Conservation (phyloP, 257 asterid genomes). For the Ophiorrhiza pumila region DNA sequence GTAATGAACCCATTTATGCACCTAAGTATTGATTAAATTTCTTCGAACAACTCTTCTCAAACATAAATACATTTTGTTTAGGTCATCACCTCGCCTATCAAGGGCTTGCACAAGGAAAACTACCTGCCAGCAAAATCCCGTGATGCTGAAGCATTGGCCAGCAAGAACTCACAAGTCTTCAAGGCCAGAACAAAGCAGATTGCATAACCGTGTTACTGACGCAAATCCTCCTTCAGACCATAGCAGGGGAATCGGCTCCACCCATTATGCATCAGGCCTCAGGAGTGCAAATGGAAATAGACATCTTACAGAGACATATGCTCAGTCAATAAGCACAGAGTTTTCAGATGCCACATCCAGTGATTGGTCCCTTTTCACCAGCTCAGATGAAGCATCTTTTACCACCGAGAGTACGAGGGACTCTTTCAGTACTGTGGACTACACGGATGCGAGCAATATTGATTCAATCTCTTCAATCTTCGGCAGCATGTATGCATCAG, state of each 20-base stretch:
- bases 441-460: constrained; percentile 31
- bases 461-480: constrained; percentile 54
- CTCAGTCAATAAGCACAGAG: constrained; percentile 27
- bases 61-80: constrained; percentile 11
- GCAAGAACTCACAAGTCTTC: constrained; percentile 38
- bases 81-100: constrained; percentile 62
- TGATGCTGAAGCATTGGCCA: constrained; percentile 28
- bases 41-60: background rate
- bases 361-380: constrained; percentile 66
- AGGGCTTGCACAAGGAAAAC: constrained; percentile 30
- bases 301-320: constrained; percentile 29
- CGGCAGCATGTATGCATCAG: constrained; percentile 38
- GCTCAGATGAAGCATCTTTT: constrained; percentile 84
- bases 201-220: constrained; percentile 10
- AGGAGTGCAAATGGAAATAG: constrained; percentile 34
- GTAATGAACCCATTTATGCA: background rate
- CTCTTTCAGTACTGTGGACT: constrained; percentile 69
- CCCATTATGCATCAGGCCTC: constrained; percentile 23
- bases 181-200: constrained; percentile 29
- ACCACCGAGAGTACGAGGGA: constrained; percentile 84
- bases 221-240: constrained; percentile 25
- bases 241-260: constrained; percentile 13
- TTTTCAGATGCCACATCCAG: constrained; percentile 60
- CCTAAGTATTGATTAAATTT: background rate
- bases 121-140: constrained; percentile 26